Evolutionary conservation across 371 early-diverging fungal species (phyloP).

Genomic region (Cokeromyces recurvatus): DNA sequence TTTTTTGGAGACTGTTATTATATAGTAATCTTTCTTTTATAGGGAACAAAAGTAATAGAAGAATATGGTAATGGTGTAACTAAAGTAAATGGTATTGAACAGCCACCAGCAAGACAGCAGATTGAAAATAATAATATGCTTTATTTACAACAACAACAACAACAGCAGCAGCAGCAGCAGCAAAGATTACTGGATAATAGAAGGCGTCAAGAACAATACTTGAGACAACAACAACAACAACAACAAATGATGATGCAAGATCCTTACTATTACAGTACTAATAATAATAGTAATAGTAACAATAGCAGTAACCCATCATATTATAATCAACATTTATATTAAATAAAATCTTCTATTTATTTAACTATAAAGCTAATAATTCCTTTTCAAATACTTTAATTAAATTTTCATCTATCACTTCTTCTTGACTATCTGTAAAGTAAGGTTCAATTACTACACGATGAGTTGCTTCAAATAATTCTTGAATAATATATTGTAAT

Average conservation of each 20-base stretch:
- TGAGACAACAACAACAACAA: not conserved
- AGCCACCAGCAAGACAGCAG: slow-evolving; percentile 1
- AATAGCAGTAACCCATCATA: too few species aligned
- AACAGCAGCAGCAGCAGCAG: not conserved
- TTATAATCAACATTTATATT: too few species aligned
- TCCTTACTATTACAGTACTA: too few species aligned
- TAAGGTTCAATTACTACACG: slow-evolving; percentile 41
- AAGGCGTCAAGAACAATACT: not conserved
- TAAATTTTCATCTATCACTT: slow-evolving; percentile 16
- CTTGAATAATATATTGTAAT: slow-evolving; percentile 54
- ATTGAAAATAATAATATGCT: not conserved
- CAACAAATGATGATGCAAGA: too few species aligned
- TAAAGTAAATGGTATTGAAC: slow-evolving; percentile 32
- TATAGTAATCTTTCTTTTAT: not conserved
- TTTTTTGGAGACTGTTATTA: too few species aligned
- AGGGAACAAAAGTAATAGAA: slow-evolving; percentile 36
- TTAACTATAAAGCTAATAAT: slow-evolving; percentile 22
- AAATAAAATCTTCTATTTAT: too few species aligned
- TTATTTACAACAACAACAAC: too few species aligned
- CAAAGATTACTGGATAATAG: not conserved
- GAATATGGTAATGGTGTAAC: slow-evolving; percentile 34
- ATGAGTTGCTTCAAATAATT: slow-evolving; percentile 56
- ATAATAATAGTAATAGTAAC: too few species aligned
- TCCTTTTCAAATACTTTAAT: slow-evolving; percentile 39
- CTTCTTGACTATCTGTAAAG: slow-evolving; percentile 14